phyloP scores from a whole-genome alignment of 2,329 filamentous ascomycete species.

The Colletotrichum theobromicola region DNA sequence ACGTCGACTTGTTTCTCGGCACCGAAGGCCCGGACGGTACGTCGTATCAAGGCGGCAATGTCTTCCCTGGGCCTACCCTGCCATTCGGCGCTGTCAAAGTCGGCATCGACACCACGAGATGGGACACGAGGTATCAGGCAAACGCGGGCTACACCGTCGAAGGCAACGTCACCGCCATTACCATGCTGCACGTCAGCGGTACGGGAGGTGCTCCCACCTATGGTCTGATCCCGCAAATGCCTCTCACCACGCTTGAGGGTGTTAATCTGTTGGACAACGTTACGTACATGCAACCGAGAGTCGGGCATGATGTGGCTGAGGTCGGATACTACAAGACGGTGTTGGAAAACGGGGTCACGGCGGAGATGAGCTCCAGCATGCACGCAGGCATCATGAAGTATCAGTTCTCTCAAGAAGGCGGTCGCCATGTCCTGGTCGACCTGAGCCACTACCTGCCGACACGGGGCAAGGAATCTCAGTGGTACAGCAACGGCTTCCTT shows the following conservation, averaged over 20 bases:
- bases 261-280: slow-evolving; percentile 53
- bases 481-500: slow-evolving; percentile 45
- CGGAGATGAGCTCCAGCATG: slow-evolving; percentile 53
- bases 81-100: slow-evolving; percentile 52
- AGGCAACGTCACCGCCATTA: slow-evolving; percentile 53
- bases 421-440: slow-evolving; percentile 49
- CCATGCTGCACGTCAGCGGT: slow-evolving; percentile 60
- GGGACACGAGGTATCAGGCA: slow-evolving; percentile 27
- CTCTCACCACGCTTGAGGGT: slow-evolving; percentile 42
- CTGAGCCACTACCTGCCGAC: slow-evolving; percentile 53
- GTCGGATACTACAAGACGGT: slow-evolving; percentile 60
- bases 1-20: slow-evolving; percentile 55
- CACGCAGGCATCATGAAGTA: slow-evolving; percentile 60
- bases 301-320: slow-evolving; percentile 43
- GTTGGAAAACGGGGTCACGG: slow-evolving; percentile 51
- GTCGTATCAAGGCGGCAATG: slow-evolving; percentile 48
- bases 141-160: slow-evolving; percentile 43
- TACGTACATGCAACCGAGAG: slow-evolving; percentile 49
- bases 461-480: slow-evolving; percentile 41
- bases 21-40: slow-evolving; percentile 50
- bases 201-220: slow-evolving; percentile 66
- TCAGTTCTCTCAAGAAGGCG: slow-evolving; percentile 45
- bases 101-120: slow-evolving; percentile 42
- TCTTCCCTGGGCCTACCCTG: slow-evolving; percentile 47
- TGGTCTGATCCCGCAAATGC: slow-evolving; percentile 57